Evolutionary conservation across 305 asterid species (phyloP), one percentile per base, ranked within the genome.

Genomic region (Caryopteris hybrid): DNA sequence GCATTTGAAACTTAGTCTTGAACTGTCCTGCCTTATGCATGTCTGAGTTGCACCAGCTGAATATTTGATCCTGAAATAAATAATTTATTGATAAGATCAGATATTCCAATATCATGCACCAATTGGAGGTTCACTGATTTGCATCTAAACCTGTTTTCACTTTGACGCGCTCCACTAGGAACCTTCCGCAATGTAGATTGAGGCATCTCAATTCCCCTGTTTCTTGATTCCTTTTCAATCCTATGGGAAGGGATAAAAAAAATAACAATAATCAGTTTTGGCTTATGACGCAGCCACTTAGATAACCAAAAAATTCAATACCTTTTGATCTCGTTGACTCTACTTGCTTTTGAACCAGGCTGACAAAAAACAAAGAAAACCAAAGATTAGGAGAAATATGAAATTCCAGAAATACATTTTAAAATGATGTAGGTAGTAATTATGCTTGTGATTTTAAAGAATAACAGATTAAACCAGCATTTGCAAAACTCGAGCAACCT

Each of bases 141-240:
- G 48, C 43, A 16, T 69, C 33, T 23, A 38, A 66, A 88, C 97
- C 97, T 88, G 86, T 68, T 79, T 51, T 78, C 72, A 56, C 68
- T 80, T 73, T 65, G 84, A 14, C 47, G 66, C 36, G 64, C 62
- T 62, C 64, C 69, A 59, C 59, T 51, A 20, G 77, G 58, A 54
- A 25, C 70, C 71, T 72, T 84, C 61, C 64, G 83, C 18, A 52
- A 6, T 22, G 84, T 38, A 21, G 81, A 50, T 16, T 34, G 81
- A 38, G 77, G 69, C 61, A 45, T 65, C 38, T 38, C 70, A 12
- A 10, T 64, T 66, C 17, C 72, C 63, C 53, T 74, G 45, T 41
- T 61, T 56, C 75, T 83, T 38, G 78, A 74, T 61, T 73, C 78
- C 29, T 66, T 81, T 34, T 54, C 84, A 53, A 47, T 58, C 74